Percentiles rank a stretch among this genome's conserved stretches.
phyloP scores from a whole-genome alignment of 768 basidiomycete genomes.

The Lanmaoa pseudosensibilis region DNA sequence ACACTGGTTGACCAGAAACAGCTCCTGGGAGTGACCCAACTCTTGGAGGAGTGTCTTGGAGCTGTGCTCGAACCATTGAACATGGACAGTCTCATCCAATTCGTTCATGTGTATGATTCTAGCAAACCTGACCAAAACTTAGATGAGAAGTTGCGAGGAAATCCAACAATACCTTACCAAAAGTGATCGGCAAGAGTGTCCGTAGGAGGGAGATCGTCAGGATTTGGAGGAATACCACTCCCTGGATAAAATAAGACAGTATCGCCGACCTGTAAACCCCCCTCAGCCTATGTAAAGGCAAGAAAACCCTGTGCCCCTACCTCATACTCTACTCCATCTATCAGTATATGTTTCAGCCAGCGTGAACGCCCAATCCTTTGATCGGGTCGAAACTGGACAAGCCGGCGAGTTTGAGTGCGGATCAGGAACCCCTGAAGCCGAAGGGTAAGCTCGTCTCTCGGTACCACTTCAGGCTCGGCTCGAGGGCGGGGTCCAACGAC shows the following conservation, averaged over 20 bases:
- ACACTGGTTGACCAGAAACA: conserved; percentile 63
- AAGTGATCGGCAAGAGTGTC: conserved; percentile 57
- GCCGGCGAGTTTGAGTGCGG: conserved; percentile 16
- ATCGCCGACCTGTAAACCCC: conserved; percentile 56
- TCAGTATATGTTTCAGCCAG: conserved; percentile 39
- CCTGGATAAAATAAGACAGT: conserved; percentile 53
- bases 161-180: conserved; percentile 44
- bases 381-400: conserved; percentile 22
- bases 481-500: conserved; percentile 50
- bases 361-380: conserved; percentile 38
- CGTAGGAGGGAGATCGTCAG: conserved; percentile 35
- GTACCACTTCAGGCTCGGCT: conserved; percentile 11
- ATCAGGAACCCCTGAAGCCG: conserved; percentile 25
- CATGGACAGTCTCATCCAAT: conserved; percentile 48
- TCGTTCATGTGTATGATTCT: conserved; percentile 55
- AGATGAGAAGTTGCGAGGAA: background rate
- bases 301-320: conserved; percentile 30
- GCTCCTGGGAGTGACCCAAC: conserved; percentile 59
- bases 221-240: conserved; percentile 35
- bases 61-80: conserved; percentile 77
- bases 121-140: conserved; percentile 55
- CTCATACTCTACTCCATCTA: conserved; percentile 46
- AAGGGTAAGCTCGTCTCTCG: conserved; percentile 9
- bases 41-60: conserved; percentile 61
- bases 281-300: background rate